These are phyloP conservation scores for Porphyrellus cyaneotinctus DNA, from an alignment of 768 basidiomycete species.

Conservation along the genomic window DNA sequence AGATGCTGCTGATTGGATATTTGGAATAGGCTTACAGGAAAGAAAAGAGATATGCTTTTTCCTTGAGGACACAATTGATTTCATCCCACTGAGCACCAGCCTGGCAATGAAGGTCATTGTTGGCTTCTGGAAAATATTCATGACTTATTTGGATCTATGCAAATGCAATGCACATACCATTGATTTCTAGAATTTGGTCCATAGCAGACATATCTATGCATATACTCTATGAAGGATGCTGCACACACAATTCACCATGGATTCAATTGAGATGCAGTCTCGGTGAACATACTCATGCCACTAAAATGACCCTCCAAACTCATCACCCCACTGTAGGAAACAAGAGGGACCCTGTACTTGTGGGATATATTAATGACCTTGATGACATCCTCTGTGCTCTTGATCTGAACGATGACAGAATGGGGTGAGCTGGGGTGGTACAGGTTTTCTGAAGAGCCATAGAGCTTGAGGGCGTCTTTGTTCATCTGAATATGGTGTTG, in stretches of 20 bases:
- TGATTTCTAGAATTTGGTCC: constrained; percentile 59
- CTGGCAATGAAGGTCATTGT: constrained; percentile 74
- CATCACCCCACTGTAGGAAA: constrained; percentile 81
- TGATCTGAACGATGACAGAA: constrained; percentile 53
- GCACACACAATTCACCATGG: constrained; percentile 4
- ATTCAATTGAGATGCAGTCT: background rate
- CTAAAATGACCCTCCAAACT: constrained; percentile 85
- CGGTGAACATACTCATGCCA: constrained; percentile 43
- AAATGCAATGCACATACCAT: constrained; percentile 37
- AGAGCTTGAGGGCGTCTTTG: constrained; percentile 43
- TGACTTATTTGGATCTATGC: background rate
- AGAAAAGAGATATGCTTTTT: constrained; percentile 74
- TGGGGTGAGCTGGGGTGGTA: constrained; percentile 60
- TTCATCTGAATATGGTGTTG: constrained; percentile 49
- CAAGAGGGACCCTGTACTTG: constrained; percentile 71
- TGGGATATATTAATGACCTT: constrained; percentile 72
- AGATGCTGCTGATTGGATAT: background rate
- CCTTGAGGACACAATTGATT: constrained; percentile 64
- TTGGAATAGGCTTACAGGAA: constrained; percentile 55
- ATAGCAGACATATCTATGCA: constrained; percentile 65
- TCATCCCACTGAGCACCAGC: constrained; percentile 77
- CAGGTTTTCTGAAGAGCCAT: constrained; percentile 68
- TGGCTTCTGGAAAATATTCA: constrained; percentile 43
- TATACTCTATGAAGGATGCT: constrained; percentile 52
- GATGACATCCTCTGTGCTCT: constrained; percentile 78